Base-by-base conservation (phyloP, 2,329 filamentous ascomycete genomes). In the Colletotrichum orbiculare region DNA sequence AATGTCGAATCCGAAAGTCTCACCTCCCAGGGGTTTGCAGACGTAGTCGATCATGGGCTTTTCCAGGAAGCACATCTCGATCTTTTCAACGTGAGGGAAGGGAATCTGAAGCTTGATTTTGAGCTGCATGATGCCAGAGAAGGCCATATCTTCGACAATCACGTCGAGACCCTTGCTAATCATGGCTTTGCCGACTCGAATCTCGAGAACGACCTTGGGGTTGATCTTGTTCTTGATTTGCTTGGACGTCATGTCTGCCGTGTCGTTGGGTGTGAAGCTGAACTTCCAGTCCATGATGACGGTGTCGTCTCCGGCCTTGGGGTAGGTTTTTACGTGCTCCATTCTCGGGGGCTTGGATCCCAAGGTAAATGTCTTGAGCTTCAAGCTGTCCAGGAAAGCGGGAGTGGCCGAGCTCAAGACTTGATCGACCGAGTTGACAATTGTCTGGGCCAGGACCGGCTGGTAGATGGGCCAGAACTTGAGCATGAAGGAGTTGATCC, bases 211-310 rank as follows among this genome's bases (percentile, higher is more conserved):
- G 62, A 99, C 85, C 80, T 98, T 99, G 60, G 96, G 96, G 75
- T 99, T 98, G 78, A 98, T 87, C 83, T 97, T 97, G 83, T 94
- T 94, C 83, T 92, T 95, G 73, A 97, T 81, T 77, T 99, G 96
- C 66, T 91, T 89, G 2, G 90, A 84, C 2, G 96, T 99, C 86
- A 99, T 88, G 77, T 99, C 96, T 70, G 92, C 89, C 3, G 88
- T 92, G 77, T 99, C 96, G 70, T 96, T 98, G 39, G 96, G 96
- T 0, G 93, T 98, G 81, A 99, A 99, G 84, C 95, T 98, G 79
- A 99, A 99, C 74, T 97, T 97, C 96, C 96, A 99, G 76, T 99
- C 96, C 96, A 99, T 99, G 73, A 98, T 87, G 46, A 99, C 93
- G 64, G 94, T 90, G 74, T 99, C 96, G 68, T 97, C 94, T 71